A percentile compares a stretch with the other conserved stretches of the same genome.
Evolutionary conservation across 805 yeast genomes (phyloP).

Genomic region (Myxozyma udenii): DNA sequence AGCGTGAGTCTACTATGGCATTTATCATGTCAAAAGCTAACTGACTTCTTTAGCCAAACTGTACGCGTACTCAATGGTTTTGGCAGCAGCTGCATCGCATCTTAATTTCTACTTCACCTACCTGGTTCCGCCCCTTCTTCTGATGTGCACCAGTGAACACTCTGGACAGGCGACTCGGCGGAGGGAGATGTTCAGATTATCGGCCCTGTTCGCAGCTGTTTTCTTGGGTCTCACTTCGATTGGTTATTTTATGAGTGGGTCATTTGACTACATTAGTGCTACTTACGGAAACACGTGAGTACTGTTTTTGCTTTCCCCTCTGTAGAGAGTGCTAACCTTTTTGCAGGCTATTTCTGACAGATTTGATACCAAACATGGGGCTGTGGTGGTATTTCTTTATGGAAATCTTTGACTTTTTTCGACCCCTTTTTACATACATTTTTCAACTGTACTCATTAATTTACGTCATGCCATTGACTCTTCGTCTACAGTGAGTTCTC

Average conservation of each 20-base stretch:
- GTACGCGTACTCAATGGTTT: constrained; percentile 44
- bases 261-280: constrained; percentile 45
- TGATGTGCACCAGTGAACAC: constrained; percentile 4
- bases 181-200: constrained; percentile 1
- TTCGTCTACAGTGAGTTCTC: constrained; percentile 50
- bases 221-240: constrained; percentile 28
- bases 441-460: constrained; percentile 72
- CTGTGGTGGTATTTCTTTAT: constrained; percentile 98
- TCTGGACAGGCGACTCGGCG: background rate
- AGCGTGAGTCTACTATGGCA: background rate
- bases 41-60: background rate
- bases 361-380: constrained; percentile 85
- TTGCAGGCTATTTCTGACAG: constrained; percentile 58
- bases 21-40: too few species aligned
- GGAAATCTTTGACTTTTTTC: constrained; percentile 88
- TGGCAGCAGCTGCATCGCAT: constrained; percentile 62
- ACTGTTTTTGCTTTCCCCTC: background rate
- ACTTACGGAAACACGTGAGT: constrained; percentile 53
- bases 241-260: constrained; percentile 35
- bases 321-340: constrained; percentile 38
- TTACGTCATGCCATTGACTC: constrained; percentile 69
- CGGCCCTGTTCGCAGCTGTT: constrained; percentile 5
- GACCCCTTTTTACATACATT: constrained; percentile 74
- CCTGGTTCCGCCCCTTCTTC: constrained; percentile 54
- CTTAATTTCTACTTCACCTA: constrained; percentile 61